These are phyloP conservation scores for Aphanomyces euteiches DNA, from an alignment of 352 stramenopile genomes.

Conservation along the genomic window DNA sequence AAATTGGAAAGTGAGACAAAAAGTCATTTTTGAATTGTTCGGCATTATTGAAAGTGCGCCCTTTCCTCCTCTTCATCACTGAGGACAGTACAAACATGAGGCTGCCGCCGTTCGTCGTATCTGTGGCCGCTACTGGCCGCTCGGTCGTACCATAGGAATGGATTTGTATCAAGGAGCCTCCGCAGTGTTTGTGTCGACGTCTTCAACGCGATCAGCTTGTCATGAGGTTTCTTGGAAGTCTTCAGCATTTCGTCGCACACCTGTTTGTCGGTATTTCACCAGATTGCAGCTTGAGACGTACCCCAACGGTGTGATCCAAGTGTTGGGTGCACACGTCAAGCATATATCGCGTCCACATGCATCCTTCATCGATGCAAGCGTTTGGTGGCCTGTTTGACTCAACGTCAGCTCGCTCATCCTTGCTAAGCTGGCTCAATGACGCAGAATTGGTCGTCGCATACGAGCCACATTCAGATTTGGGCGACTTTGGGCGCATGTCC, in stretches of 20 bases:
- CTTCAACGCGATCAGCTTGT: background rate
- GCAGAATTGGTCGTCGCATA: background rate
- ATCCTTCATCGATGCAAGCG: background rate
- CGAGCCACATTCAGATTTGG: background rate
- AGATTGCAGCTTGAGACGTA: background rate
- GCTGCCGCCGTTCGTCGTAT: too few relatives aligned
- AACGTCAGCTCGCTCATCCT: too few relatives aligned
- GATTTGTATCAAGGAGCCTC: background rate
- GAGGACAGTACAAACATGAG: too few relatives aligned
- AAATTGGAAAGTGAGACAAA: too few relatives aligned
- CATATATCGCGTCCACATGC: conserved; percentile 24
- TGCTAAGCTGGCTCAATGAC: too few relatives aligned
- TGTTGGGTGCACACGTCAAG: conserved; percentile 21
- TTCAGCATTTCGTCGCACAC: too few relatives aligned
- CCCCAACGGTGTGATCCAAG: conserved; percentile 3
- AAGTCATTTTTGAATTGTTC: too few relatives aligned
- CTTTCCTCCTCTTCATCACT: too few relatives aligned
- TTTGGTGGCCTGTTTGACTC: background rate
- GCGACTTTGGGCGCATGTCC: background rate
- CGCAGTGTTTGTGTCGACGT: background rate
- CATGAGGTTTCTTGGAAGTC: background rate
- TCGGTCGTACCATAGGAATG: background rate
- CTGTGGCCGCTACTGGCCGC: too few relatives aligned
- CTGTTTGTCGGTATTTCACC: background rate
- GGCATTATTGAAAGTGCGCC: too few relatives aligned